Conservation (phyloP, 106 monocot species). For the Platanthera guangdongensis region DNA sequence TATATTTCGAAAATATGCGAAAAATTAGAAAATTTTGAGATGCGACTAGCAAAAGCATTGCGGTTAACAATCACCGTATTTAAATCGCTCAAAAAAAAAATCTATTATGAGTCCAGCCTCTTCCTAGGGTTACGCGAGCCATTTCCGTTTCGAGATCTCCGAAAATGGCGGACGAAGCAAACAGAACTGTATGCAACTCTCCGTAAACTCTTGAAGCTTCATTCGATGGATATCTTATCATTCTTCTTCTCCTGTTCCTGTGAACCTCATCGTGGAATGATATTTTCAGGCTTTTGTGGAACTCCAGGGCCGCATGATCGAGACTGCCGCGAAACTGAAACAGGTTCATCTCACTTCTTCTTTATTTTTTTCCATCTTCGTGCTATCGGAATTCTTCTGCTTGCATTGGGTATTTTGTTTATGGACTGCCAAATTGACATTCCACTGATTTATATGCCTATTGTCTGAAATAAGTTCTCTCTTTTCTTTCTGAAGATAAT, state of each 20-base stretch:
- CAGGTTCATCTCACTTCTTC: slow-evolving; percentile 32
- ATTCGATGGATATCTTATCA: not conserved
- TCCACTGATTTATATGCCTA: not conserved
- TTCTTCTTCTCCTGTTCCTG: not conserved
- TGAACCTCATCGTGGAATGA: not conserved
- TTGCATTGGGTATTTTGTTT: not conserved
- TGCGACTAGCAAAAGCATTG: too few species aligned
- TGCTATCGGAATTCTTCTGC: not conserved
- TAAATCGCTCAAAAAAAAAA: too few species aligned
- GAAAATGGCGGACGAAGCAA: slow-evolving; percentile 64
- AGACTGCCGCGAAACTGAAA: slow-evolving; percentile 70
- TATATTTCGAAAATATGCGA: too few species aligned
- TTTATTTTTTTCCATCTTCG: not conserved
- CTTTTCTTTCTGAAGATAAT: too few species aligned
- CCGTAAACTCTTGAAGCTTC: not conserved
- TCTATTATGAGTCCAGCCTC: not conserved
- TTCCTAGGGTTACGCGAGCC: not conserved
- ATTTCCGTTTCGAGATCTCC: not conserved
- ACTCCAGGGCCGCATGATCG: slow-evolving; percentile 81
- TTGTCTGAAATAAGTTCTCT: not conserved
- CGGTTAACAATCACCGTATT: too few species aligned
- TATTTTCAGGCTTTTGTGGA: slow-evolving; percentile 64
- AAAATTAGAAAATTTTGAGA: too few species aligned
- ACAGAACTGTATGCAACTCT: slow-evolving; percentile 34
- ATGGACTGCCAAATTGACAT: not conserved